Evolutionary conservation across 768 basidiomycete species (phyloP).

Genomic region (Goffeauzyma gilvescens): DNA sequence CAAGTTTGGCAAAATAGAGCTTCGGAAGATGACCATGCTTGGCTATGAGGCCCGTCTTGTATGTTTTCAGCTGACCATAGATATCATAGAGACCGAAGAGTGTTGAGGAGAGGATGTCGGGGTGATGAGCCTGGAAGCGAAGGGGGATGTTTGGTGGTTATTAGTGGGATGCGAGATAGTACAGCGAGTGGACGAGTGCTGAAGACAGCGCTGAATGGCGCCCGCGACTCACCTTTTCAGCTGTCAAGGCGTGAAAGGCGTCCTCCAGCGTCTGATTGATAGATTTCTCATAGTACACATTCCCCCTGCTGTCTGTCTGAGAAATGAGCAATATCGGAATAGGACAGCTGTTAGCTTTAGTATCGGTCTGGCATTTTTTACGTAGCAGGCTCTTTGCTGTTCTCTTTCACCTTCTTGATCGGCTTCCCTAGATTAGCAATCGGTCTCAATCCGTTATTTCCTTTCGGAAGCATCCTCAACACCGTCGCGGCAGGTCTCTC

Average conservation of each 20-base stretch:
- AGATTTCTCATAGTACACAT: too few species aligned
- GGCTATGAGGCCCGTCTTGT: constrained; percentile 39
- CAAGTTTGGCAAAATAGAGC: constrained; percentile 88
- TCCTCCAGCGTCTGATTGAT: constrained; percentile 75
- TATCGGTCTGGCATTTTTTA: not conserved
- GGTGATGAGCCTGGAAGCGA: constrained; percentile 41
- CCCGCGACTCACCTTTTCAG: constrained; percentile 51
- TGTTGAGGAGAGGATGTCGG: constrained; percentile 54
- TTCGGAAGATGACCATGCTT: constrained; percentile 44
- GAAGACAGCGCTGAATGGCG: too few species aligned
- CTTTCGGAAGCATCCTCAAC: constrained; percentile 74
- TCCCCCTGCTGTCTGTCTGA: too few species aligned
- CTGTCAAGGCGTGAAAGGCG: constrained; percentile 68
- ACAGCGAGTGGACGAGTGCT: not conserved
- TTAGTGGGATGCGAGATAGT: too few species aligned
- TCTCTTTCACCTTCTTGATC: constrained; percentile 2
- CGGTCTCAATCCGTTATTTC: constrained; percentile 79
- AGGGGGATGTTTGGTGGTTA: not conserved
- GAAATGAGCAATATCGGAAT: too few species aligned
- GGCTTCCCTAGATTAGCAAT: constrained; percentile 56
- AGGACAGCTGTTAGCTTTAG: too few species aligned
- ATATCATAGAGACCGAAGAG: constrained; percentile 69
- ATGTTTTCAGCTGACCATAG: constrained; percentile 50
- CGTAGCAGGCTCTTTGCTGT: too few species aligned
- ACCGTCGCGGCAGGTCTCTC: not conserved